These are phyloP conservation scores for Paramyrothecium roridum DNA, from an alignment of 2,329 filamentous ascomycete genomes.

Conservation along the genomic window DNA sequence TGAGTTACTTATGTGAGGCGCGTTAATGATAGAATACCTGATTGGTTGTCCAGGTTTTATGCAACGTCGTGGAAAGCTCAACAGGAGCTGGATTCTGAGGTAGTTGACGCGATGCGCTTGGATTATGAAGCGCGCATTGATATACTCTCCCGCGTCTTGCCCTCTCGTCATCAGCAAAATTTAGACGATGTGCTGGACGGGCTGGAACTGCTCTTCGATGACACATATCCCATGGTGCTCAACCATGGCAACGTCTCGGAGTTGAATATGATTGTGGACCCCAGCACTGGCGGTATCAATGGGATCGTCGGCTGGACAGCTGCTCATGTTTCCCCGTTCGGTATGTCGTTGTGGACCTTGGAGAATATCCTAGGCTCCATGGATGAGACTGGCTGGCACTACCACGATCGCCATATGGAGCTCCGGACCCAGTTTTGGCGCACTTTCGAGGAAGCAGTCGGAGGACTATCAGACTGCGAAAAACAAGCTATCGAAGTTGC, in stretches of 20 bases:
- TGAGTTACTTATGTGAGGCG: not conserved
- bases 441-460: constrained; percentile 1
- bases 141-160: not conserved
- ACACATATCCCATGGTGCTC: constrained; percentile 12
- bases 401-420: constrained; percentile 6
- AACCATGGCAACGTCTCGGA: constrained; percentile 22
- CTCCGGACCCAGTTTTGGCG: constrained; percentile 9
- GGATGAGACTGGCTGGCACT: constrained; percentile 12
- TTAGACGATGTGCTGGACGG: not conserved
- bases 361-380: constrained; percentile 18
- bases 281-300: constrained; percentile 19
- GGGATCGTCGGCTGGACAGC: constrained; percentile 27
- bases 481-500: not conserved
- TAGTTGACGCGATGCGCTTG: not conserved
- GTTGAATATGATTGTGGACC: constrained; percentile 23
- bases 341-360: constrained; percentile 21
- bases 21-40: too few species aligned
- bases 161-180: not conserved
- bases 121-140: not conserved
- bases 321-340: constrained; percentile 22
- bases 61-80: not conserved
- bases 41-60: not conserved
- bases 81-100: not conserved
- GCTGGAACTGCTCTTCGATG: constrained; percentile 10
- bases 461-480: not conserved